Evolutionary conservation across 179 eudicot genomes (phyloP), one percentile per base, ranked within the genome.

Genomic region (Amaranthus tricolor): DNA sequence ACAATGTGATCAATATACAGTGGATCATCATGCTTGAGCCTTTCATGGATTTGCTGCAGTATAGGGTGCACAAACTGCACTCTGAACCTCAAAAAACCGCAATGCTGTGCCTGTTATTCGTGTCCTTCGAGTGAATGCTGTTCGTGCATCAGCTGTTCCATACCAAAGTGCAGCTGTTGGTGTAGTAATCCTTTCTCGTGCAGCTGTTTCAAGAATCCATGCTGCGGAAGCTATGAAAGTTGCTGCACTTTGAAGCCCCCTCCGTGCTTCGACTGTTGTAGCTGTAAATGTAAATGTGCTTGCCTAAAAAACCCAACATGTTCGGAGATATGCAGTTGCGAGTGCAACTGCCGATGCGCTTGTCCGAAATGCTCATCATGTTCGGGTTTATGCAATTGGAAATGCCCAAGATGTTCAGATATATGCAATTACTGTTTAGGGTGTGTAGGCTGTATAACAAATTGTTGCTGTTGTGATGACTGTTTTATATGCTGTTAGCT

Each of bases 31-130:
- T 90, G 96, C 71, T 63, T 84, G 66, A 78, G 61, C 54, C 58
- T 79, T 8, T 87, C 96, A 21, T 84, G 88, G 83, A 54, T 79
- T 44, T 87, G 91, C 77, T 80, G 92, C 58, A 78, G 86, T 47
- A 44, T 78, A 4, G 80, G 86, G 9, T 84, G 90, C 78, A 68
- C 73, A 7, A 76, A 85, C 13, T 84, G 90, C 78, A 68, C 72
- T 8, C 16, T 76, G 55, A 66, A 54, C 75, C 79, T 65, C 48
- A 63, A 81, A 81, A 60, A 62, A 62, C 79, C 87, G 1, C 12
- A 54, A 64, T 72, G 80, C 66, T 62, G 82, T 47, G 15, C 70
- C 65, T 78, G 81, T 57, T 57, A 15, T 31, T 31, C 40, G 3
- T 31, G 40, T 31, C 40, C 2, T 49, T 40, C 54, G 16, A 58